phyloP scores from a whole-genome alignment of 805 yeast species.

The Candida glaebosa region DNA sequence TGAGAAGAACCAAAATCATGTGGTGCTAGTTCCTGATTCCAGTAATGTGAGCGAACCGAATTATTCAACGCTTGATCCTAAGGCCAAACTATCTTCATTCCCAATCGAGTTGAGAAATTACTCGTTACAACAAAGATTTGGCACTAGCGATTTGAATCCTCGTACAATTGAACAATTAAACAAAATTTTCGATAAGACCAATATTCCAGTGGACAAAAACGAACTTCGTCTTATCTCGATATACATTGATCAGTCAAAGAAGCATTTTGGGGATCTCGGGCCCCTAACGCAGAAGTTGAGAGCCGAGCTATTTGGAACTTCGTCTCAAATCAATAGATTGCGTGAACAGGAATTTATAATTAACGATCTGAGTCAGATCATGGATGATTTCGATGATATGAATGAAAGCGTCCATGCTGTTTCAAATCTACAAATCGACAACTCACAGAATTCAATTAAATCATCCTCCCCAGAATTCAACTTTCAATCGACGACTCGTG shows the following conservation, averaged over 20 bases:
- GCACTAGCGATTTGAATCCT: constrained; percentile 3
- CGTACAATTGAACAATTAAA: constrained; percentile 8
- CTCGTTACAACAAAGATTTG: constrained; percentile 8
- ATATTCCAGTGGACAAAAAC: constrained; percentile 2
- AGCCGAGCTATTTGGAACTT: background rate
- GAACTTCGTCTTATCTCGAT: constrained; percentile 4
- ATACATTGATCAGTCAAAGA: constrained; percentile 7
- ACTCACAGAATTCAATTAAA: background rate
- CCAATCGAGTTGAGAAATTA: constrained; percentile 7
- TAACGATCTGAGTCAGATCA: background rate
- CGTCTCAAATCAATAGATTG: background rate
- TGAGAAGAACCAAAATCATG: background rate
- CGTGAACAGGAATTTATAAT: background rate
- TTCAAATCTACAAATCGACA: constrained; percentile 4
- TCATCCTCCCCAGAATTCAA: constrained; percentile 2
- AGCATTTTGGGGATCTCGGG: background rate
- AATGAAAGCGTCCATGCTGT: constrained; percentile 15
- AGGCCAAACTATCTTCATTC: constrained; percentile 1
- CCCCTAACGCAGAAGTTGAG: background rate
- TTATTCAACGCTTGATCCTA: constrained; percentile 11
- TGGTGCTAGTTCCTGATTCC: background rate
- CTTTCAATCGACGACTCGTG: background rate
- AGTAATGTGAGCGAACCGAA: background rate
- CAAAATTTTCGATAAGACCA: constrained; percentile 7
- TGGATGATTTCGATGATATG: constrained; percentile 12